Evolutionary conservation across 495 filamentous ascomycete genomes (phyloP), one percentile per base, ranked within the genome.

Genomic region (Lasiosphaeria hispida): DNA sequence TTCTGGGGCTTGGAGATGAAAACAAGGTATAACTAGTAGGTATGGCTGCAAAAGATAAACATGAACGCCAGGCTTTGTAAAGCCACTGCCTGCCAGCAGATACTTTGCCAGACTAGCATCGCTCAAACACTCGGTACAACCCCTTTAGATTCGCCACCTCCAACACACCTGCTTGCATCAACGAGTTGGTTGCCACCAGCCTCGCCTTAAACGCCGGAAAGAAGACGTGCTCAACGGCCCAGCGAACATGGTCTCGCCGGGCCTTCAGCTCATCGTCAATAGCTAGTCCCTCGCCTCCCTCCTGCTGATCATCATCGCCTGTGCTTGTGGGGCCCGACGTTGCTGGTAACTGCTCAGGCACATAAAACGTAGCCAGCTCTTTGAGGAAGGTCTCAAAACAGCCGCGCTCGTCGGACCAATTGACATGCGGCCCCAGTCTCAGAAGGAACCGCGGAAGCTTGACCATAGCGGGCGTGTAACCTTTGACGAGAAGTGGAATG

Each of bases 71-170:
- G 23, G 23, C n/a, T 30, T 30, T 30, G 23, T 30, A 30, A 30
- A 30, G 23, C 23, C 23, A 30, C 23, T 30, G 23, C 39, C 39
- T n/a, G 7, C 39, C 11, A 41, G 10, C 48, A 35, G 9, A 9
- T 38, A 51, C 9, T 15, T 35, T 38, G 17, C 9, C 13, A 15
- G 43, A 10, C 53, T 71, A 97, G 72, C 92, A 97, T 48, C 95
- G 80, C 74, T 99, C 95, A 77, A 99, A 99, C n/a, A 97, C 92
- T 41, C 90, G 78, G 72, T 99, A 99, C 49, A 99, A 69, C 4
- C 95, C 92, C 71, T 96, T 97, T 55, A 97, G 73, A 77, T 96
- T 89, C 0, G 95, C 95, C 23, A 96, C 85, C 74, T 99, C 94
- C 13, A 95, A 78, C 33, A 96, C 84, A 15, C 86, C 89, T 1